Conservation (phyloP, 2,329 filamentous ascomycete species). For the Harringtonia lauricola region DNA sequence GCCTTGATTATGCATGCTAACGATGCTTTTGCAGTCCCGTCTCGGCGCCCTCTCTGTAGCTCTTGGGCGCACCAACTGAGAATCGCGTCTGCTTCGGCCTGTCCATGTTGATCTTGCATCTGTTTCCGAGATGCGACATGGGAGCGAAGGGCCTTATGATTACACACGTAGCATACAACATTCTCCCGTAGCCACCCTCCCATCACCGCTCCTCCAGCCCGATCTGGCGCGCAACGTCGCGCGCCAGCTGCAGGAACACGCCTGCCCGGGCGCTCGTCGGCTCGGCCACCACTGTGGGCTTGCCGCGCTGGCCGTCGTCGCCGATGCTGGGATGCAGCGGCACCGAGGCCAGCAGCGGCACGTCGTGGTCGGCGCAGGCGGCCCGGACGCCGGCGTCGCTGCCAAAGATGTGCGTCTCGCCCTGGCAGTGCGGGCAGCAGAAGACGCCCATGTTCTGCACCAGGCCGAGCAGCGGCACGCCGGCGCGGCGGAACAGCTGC, state of each 20-base stretch:
- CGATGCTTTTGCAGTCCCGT: too few relatives aligned
- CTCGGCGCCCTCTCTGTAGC: too few relatives aligned
- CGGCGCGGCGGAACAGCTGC: conserved; percentile 81
- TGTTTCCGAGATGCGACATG: too few relatives aligned
- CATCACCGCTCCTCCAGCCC: conserved; percentile 12
- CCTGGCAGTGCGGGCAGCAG: conserved; percentile 64
- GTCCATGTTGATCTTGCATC: too few relatives aligned
- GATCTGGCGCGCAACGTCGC: conserved; percentile 37
- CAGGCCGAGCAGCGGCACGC: conserved; percentile 72
- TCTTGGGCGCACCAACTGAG: too few relatives aligned
- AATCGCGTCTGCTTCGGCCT: too few relatives aligned
- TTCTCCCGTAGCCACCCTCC: neutral
- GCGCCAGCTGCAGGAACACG: conserved; percentile 63
- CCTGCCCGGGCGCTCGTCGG: conserved; percentile 62
- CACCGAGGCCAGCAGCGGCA: conserved; percentile 80
- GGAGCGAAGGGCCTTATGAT: too few relatives aligned
- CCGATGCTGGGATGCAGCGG: conserved; percentile 81
- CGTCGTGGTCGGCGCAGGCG: conserved; percentile 59
- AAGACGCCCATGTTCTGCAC: conserved; percentile 90
- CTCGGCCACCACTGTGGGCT: conserved; percentile 82
- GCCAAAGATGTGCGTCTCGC: conserved; percentile 68
- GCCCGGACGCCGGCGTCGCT: conserved; percentile 50
- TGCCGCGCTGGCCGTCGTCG: conserved; percentile 75
- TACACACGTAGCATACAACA: too few relatives aligned
- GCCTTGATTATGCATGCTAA: too few relatives aligned